Evolutionary conservation across 306 rosid species (phyloP), one percentile per base, ranked within the genome.

Genomic region (Quercus robur): DNA sequence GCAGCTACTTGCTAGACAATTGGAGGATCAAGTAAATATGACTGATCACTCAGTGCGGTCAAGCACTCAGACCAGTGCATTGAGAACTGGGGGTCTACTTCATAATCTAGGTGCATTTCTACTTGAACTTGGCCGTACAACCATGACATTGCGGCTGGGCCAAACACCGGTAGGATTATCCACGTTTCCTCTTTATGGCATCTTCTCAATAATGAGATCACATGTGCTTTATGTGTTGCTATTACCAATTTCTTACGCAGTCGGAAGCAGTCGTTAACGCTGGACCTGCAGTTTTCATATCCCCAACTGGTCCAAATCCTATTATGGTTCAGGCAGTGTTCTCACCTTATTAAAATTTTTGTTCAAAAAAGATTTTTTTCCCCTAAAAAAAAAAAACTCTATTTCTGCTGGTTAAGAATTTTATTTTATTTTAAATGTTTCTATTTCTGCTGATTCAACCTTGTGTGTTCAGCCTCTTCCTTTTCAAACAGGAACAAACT

Each of bases 91-190:
- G 86, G 77, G 81, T 35, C 75, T 86, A 72, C 83, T 90, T 77
- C 88, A 96, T 82, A 91, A 92, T 86, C 91, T 96, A 46, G 99
- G 99, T 78, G 98, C 97, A 56, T 85, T 86, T 84, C 85, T 96
- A 59, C 98, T 96, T 57, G 98, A 96, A 93, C 98, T 96, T 81
- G 98, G 99, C 76, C 98, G 99, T 44, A 93, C 99, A 52, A 86
- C 91, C 80, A 90, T 93, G 90, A 88, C 97, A 21, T 79, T 93
- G 81, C 97, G 94, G 77, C 81, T 96, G 90, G 98, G 99, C 80
- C 97, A 90, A 84, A 80, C 87, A 69, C 92, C 94, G 82, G 99
- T 96, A 87, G 71, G 89, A 74, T 70, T 84, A 35, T 66, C 62
- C 3, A 12, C 70, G 73, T 74, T 74, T 86, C 72, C 82, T 67